Percentiles rank a stretch among this genome's conserved stretches.
These are phyloP conservation scores for Fusarium phyllophilum DNA, from an alignment of 2,329 filamentous ascomycete genomes.

Conservation along the genomic window DNA sequence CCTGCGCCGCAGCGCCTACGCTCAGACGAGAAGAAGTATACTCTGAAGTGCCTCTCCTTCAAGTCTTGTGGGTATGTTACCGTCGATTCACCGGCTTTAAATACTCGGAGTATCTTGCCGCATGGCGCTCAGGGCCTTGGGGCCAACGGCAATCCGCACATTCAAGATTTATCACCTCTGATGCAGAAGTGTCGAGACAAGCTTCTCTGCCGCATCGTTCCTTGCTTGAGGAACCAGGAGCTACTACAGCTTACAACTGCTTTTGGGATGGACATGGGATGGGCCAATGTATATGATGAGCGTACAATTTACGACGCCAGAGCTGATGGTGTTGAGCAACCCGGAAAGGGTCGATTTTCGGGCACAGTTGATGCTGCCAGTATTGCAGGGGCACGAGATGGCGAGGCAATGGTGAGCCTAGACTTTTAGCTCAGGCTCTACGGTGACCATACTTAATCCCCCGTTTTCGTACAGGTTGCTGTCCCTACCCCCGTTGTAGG, in stretches of 20 bases:
- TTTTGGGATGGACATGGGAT: constrained; percentile 52
- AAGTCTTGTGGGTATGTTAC: constrained; percentile 70
- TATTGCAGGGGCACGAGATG: neutral
- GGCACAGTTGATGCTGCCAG: constrained; percentile 45
- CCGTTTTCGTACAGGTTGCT: neutral
- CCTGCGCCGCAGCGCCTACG: constrained; percentile 36
- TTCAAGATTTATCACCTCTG: constrained; percentile 36
- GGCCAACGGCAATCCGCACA: constrained; percentile 37
- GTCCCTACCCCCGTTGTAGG: neutral
- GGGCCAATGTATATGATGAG: constrained; percentile 49
- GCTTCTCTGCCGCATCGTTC: constrained; percentile 50
- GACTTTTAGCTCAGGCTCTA: constrained; percentile 5
- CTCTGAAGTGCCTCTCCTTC: constrained; percentile 58
- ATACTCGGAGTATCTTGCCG: constrained; percentile 51
- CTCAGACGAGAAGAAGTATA: constrained; percentile 44
- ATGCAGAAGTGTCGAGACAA: constrained; percentile 53
- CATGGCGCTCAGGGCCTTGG: constrained; percentile 34
- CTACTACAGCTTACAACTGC: constrained; percentile 41
- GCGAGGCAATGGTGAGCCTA: neutral
- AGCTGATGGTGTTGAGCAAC: constrained; percentile 49
- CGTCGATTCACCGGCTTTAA: constrained; percentile 51
- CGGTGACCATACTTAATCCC: neutral
- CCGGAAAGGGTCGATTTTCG: constrained; percentile 54
- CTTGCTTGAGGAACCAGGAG: constrained; percentile 46
- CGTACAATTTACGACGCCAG: constrained; percentile 47